These are phyloP conservation scores for Russula emetica DNA, from an alignment of 768 basidiomycete species.

Conservation along the genomic window DNA sequence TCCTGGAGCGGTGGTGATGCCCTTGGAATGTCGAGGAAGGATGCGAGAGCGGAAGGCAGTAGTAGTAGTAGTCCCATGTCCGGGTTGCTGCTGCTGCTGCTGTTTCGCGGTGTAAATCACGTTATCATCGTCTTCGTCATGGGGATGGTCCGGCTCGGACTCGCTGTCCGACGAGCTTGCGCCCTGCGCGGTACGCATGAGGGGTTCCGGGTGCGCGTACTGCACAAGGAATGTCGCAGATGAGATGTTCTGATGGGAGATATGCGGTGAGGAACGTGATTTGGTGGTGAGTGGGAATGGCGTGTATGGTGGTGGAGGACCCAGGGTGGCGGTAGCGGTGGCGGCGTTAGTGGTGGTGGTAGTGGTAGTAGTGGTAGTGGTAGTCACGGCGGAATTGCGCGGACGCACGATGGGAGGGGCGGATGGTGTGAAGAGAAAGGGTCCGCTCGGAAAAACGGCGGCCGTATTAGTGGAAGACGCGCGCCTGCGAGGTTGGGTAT, in stretches of 20 bases:
- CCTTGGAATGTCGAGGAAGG: slow-evolving; percentile 20
- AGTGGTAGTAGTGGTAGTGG: not conserved
- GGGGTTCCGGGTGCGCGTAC: slow-evolving; percentile 9
- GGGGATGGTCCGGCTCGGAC: slow-evolving; percentile 13
- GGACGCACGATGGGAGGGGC: slow-evolving; percentile 16
- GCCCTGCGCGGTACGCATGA: slow-evolving; percentile 16
- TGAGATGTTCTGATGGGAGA: slow-evolving; percentile 15
- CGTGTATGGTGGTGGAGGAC: slow-evolving; percentile 21
- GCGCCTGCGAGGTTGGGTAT: slow-evolving; percentile 17
- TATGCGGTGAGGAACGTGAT: slow-evolving; percentile 26
- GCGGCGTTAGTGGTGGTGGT: no score
- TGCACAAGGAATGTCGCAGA: slow-evolving; percentile 22
- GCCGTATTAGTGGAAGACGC: slow-evolving; percentile 16
- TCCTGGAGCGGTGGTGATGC: slow-evolving; percentile 61
- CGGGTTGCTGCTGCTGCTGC: slow-evolving; percentile 1
- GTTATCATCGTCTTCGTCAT: slow-evolving; percentile 17
- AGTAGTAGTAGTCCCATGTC: not conserved
- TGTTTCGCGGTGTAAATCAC: slow-evolving; percentile 22
- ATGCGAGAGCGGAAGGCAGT: slow-evolving; percentile 24
- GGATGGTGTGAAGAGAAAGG: slow-evolving; percentile 21
- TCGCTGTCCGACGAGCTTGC: slow-evolving; percentile 18
- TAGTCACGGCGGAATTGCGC: not conserved
- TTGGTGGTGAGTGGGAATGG: slow-evolving; percentile 17
- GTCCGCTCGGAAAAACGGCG: slow-evolving; percentile 3
- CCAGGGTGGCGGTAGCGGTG: not conserved